Conservation (phyloP, 2,329 filamentous ascomycete genomes). For the Colletotrichum sp. region DNA sequence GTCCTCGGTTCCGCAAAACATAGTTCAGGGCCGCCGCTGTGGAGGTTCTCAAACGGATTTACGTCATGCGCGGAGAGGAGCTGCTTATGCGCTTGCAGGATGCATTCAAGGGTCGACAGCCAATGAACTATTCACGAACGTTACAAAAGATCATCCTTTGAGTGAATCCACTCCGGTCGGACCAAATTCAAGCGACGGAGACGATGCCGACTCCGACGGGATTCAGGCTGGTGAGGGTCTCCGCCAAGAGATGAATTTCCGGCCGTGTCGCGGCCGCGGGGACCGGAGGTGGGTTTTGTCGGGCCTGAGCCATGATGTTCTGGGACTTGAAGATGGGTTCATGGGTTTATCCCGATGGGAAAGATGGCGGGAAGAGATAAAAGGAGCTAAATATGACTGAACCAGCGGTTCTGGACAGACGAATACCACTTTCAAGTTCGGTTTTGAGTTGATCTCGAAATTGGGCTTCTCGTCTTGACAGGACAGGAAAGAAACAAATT, state of each 20-base stretch:
- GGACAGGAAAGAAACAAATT: not conserved
- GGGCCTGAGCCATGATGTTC: not conserved
- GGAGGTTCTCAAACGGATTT: not conserved
- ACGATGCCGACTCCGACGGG: not conserved
- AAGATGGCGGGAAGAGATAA: not conserved
- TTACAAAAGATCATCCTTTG: not conserved
- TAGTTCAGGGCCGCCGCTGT: not conserved
- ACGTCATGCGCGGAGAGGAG: constrained; percentile 10
- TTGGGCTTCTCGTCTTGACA: not conserved
- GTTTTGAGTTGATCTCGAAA: not conserved
- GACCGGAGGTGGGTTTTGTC: not conserved
- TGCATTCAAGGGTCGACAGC: not conserved
- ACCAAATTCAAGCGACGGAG: not conserved
- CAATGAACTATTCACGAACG: not conserved
- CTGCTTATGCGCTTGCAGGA: not conserved
- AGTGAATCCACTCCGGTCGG: not conserved
- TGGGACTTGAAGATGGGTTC: not conserved
- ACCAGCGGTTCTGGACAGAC: not conserved
- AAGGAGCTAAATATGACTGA: not conserved
- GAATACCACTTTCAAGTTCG: not conserved
- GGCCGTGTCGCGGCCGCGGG: not conserved
- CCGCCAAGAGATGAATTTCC: not conserved
- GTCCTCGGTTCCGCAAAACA: not conserved
- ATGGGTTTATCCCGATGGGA: not conserved
- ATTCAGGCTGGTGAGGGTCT: not conserved